phyloP scores from a whole-genome alignment of 2,329 filamentous ascomycete genomes.

The Tolypocladium cylindrosporum region DNA sequence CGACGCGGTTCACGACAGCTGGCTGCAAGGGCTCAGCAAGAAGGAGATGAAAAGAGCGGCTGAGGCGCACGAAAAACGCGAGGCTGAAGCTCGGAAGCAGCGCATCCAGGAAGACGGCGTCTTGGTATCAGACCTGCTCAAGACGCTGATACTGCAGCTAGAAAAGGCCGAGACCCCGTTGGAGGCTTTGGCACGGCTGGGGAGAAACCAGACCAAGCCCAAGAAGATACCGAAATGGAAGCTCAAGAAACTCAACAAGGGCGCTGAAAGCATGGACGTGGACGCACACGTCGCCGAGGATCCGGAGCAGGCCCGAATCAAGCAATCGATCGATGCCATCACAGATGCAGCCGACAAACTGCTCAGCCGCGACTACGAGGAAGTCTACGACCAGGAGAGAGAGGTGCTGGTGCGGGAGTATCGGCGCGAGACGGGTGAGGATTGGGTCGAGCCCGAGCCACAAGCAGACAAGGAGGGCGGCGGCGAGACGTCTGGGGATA shows the following conservation, averaged over 20 bases:
- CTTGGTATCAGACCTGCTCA: slow-evolving; percentile 63
- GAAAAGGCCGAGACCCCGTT: slow-evolving; percentile 77
- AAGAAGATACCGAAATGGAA: slow-evolving; percentile 55
- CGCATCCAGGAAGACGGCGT: slow-evolving; percentile 66
- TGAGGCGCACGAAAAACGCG: slow-evolving; percentile 77
- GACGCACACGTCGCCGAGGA: slow-evolving; percentile 47
- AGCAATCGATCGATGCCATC: slow-evolving; percentile 66
- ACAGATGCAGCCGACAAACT: slow-evolving; percentile 86
- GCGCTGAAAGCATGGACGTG: slow-evolving; percentile 57
- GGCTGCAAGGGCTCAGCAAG: slow-evolving; percentile 87
- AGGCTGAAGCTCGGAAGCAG: slow-evolving; percentile 62
- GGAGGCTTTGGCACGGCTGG: slow-evolving; percentile 76
- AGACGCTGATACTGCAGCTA: slow-evolving; percentile 59
- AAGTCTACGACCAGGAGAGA: slow-evolving; percentile 86
- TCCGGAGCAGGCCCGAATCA: slow-evolving; percentile 58
- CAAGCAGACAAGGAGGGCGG: slow-evolving; percentile 11
- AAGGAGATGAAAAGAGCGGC: slow-evolving; percentile 86
- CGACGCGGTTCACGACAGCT: slow-evolving; percentile 82
- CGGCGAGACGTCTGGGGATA: slow-evolving; percentile 8
- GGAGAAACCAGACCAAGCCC: slow-evolving; percentile 54
- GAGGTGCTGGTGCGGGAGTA: slow-evolving; percentile 79
- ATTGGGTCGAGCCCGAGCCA: slow-evolving; percentile 53
- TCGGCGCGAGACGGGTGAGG: slow-evolving; percentile 73
- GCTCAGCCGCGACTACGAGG: slow-evolving; percentile 68
- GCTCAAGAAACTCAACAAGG: slow-evolving; percentile 55